These are phyloP conservation scores for Pulveroboletus frians DNA, from an alignment of 768 basidiomycete species.

Conservation along the genomic window DNA sequence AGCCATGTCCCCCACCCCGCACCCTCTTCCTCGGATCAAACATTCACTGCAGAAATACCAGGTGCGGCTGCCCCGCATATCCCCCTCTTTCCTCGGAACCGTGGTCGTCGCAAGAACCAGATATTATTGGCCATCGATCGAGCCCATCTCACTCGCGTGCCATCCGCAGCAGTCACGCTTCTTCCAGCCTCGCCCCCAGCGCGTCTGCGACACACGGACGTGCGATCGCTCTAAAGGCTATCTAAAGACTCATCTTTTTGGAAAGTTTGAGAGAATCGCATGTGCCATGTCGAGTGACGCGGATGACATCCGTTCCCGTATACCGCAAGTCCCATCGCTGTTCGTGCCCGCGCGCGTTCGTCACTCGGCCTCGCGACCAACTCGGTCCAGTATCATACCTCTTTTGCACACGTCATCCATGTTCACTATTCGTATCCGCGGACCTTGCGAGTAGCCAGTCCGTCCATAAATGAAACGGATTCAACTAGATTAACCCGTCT, in stretches of 20 bases:
- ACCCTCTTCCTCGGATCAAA: background rate
- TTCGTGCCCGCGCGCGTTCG: no score
- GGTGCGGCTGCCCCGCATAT: no score
- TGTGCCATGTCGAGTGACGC: background rate
- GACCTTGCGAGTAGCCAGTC: background rate
- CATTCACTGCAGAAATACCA: no score
- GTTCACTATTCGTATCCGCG: background rate
- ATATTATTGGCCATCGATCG: background rate
- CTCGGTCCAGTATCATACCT: no score
- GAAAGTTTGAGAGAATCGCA: background rate
- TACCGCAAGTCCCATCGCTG: no score
- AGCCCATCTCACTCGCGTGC: background rate
- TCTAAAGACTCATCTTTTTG: constrained; percentile 3
- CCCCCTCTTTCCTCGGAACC: background rate
- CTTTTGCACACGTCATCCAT: constrained; percentile 2
- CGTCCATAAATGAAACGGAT: background rate
- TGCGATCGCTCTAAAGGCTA: constrained; percentile 12
- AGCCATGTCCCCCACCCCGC: no score
- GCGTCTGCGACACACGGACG: background rate
- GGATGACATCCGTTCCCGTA: constrained; percentile 1
- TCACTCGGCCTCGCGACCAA: no score
- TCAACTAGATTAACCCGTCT: background rate
- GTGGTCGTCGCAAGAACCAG: background rate
- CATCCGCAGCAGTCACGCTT: background rate
- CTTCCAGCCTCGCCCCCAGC: constrained; percentile 2